phyloP scores from a whole-genome alignment of 1,284 basidiomycete genomes.

The Malassezia japonica region DNA sequence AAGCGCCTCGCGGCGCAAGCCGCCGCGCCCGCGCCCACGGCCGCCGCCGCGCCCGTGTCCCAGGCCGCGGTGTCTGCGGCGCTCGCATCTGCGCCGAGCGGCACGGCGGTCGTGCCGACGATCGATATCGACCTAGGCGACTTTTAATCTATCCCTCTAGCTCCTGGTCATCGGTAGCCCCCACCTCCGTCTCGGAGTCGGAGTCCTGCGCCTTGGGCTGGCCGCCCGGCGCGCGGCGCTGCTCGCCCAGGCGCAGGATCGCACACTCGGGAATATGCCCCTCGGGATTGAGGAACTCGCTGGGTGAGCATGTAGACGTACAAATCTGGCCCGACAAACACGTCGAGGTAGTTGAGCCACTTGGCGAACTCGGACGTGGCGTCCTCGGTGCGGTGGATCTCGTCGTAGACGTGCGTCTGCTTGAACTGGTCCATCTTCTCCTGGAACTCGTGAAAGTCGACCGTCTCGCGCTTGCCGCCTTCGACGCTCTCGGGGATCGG shows the following conservation, averaged over 20 bases:
- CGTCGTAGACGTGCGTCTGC: constrained; percentile 40
- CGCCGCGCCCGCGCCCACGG: constrained; percentile 3
- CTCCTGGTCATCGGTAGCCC: constrained; percentile 1
- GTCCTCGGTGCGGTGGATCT: constrained; percentile 61
- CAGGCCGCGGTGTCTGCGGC: constrained; percentile 5
- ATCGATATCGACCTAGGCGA: constrained; percentile 51
- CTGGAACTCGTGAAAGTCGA: constrained; percentile 23
- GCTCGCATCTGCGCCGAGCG: constrained; percentile 13
- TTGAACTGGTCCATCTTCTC: constrained; percentile 37
- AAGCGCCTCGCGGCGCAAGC: constrained; percentile 52
- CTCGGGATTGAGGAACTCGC: constrained; percentile 47
- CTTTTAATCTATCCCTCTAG: constrained; percentile 37
- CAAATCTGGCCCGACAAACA: constrained; percentile 38
- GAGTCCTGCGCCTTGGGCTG: constrained; percentile 56
- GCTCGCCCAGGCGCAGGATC: constrained; percentile 51
- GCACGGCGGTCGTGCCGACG: constrained; percentile 43
- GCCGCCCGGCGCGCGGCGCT: constrained; percentile 60
- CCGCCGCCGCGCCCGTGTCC: neutral
- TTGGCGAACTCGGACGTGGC: constrained; percentile 60
- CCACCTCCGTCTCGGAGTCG: constrained; percentile 54
- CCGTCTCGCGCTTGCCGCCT: constrained; percentile 19
- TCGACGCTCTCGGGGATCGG: constrained; percentile 18
- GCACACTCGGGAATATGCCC: constrained; percentile 48
- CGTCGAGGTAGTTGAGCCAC: constrained; percentile 48
- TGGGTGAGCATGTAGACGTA: neutral